Conservation (phyloP, 2,329 filamentous ascomycete genomes). For the Colletotrichum aenigma region DNA sequence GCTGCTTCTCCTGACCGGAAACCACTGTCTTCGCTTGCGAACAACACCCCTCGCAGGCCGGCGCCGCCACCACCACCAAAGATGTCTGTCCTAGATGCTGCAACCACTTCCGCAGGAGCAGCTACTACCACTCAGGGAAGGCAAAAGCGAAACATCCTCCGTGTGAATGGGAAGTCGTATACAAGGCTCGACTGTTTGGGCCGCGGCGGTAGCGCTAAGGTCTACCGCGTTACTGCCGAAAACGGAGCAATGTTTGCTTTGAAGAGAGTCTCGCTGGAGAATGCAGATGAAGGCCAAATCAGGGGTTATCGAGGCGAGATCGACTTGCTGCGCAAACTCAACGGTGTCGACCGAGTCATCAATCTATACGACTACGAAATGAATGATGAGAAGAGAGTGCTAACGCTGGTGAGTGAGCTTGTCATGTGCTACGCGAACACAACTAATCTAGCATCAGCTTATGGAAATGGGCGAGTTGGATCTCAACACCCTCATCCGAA, state of each 20-base stretch:
- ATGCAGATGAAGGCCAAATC: constrained; percentile 83
- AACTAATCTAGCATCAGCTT: constrained; percentile 56
- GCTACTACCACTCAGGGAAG: constrained; percentile 73
- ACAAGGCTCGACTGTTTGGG: constrained; percentile 90
- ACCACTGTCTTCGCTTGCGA: constrained; percentile 56
- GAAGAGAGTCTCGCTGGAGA: constrained; percentile 90
- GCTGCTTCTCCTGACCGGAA: constrained; percentile 60
- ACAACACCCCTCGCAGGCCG: constrained; percentile 77
- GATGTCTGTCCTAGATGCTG: constrained; percentile 94
- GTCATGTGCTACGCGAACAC: not conserved
- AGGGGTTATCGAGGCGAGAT: constrained; percentile 95
- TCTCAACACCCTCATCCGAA: constrained; percentile 82
- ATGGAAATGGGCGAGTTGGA: constrained; percentile 98
- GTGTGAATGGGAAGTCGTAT: constrained; percentile 90
- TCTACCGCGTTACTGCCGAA: constrained; percentile 96
- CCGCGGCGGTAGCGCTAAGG: constrained; percentile 89
- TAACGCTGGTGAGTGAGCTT: constrained; percentile 73
- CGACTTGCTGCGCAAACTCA: constrained; percentile 81
- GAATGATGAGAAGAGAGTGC: constrained; percentile 84
- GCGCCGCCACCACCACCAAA: constrained; percentile 88
- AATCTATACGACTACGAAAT: constrained; percentile 91
- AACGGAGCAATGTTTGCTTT: constrained; percentile 95
- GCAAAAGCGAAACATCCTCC: constrained; percentile 82
- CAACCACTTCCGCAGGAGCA: constrained; percentile 82
- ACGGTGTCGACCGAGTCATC: constrained; percentile 87